Evolutionary conservation across 192 early-diverging fungal genomes (phyloP), one percentile per base, ranked within the genome.

Genomic region (Dissophora globulifera): DNA sequence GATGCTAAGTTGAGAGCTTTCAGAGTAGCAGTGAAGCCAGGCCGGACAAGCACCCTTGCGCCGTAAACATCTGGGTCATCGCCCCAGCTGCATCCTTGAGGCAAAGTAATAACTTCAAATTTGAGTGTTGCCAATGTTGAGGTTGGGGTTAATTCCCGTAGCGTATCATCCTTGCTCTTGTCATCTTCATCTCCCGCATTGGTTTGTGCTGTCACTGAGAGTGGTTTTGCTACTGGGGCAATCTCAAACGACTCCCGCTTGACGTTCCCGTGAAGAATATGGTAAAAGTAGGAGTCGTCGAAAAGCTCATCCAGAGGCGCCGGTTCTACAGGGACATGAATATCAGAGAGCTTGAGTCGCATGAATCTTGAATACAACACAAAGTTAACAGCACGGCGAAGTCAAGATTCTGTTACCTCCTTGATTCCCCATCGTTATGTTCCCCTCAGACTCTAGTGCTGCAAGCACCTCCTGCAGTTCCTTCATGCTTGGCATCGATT

Each of bases 241-340:
- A 65, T 25, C 4, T 40, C 12, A 42, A 75, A 30, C 0, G 62
- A 33, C 42, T 46, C 31, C 50, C 60, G 52, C 25, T 46, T 59
- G 49, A 75, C 20, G 23, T 38, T 60, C 4, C 60, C 58, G 62
- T 75, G 71, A 0, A 75, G 43, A 30, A 75, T 66, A 0, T 62
- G 47, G 16, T 75, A 26, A 22, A 75, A 59, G 43, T 75, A 75
- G 7, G 62, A 75, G 50, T 75, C 71, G 33, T 75, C 71, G 8
- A 49, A 75, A 15, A 75, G 62, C 13, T 75, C 71, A 16, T 75
- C 71, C 56, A 75, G 17, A 50, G 65, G 59, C 12, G 62, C 57
- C 20, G 71, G 43, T 30, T 60, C 71, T 75, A 75, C 16, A 38
- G 35, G 35, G 35, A 13, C 13, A 13, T 38, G 35, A 38, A 38